phyloP scores from a whole-genome alignment of 176 grass and related monocot species.

The Neostapfia colusana region DNA sequence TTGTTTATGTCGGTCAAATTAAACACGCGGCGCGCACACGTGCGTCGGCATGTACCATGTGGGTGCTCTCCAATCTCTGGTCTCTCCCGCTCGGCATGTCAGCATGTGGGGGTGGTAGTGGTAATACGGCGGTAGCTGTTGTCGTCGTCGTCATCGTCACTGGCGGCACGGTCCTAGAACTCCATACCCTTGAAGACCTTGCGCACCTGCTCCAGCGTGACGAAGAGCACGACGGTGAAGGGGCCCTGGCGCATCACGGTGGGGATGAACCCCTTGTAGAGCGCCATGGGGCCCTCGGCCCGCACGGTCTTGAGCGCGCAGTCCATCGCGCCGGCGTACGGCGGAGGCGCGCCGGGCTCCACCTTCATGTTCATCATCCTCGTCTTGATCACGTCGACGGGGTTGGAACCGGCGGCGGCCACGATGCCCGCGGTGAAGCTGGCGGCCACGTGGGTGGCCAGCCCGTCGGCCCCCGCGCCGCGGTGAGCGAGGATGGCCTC shows the following conservation, averaged over 20 bases:
- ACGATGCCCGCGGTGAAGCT: constrained; percentile 76
- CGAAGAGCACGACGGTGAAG: constrained; percentile 93
- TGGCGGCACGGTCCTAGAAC: constrained; percentile 37
- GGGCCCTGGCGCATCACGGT: constrained; percentile 89
- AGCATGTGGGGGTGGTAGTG: background rate
- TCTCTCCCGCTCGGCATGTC: background rate
- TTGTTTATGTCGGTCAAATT: background rate
- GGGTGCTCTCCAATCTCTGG: background rate
- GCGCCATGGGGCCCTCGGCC: background rate
- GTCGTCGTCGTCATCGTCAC: constrained; percentile 3
- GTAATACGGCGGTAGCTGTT: background rate
- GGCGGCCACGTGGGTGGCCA: constrained; percentile 72
- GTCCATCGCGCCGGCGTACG: constrained; percentile 51
- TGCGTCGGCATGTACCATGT: background rate
- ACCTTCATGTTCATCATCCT: constrained; percentile 5
- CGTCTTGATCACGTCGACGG: constrained; percentile 12
- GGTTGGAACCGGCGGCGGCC: constrained; percentile 67
- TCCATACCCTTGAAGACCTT: constrained; percentile 84
- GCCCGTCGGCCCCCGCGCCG: constrained; percentile 50
- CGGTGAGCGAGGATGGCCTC: constrained; percentile 68
- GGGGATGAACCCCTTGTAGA: constrained; percentile 93
- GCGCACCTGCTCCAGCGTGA: constrained; percentile 98
- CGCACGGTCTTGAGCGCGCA: constrained; percentile 3
- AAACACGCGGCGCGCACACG: background rate
- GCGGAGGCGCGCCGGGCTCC: constrained; percentile 13